phyloP scores from a whole-genome alignment of 176 grass and related monocot species.

The Eleusine coracana region DNA sequence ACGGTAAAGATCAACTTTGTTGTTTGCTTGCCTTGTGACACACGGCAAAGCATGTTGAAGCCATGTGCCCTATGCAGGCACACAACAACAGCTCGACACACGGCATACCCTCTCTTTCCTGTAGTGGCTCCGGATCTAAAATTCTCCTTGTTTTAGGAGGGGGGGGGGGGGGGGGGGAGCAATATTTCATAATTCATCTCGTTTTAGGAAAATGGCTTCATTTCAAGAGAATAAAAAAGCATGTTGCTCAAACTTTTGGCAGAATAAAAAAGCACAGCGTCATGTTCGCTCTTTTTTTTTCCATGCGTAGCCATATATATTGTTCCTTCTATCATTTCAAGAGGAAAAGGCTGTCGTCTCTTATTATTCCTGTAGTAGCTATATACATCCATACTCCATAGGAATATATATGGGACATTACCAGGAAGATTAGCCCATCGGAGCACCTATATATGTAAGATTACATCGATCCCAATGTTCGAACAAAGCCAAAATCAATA shows the following conservation, averaged over 20 bases:
- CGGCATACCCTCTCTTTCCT: too few relatives aligned
- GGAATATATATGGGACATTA: not conserved
- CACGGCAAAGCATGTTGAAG: too few relatives aligned
- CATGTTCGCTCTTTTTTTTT: not conserved
- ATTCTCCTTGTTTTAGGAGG: too few relatives aligned
- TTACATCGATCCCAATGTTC: constrained; percentile 40
- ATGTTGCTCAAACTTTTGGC: not conserved
- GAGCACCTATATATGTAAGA: constrained; percentile 35
- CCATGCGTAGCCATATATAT: not conserved
- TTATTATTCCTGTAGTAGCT: constrained; percentile 24
- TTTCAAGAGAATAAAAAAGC: too few relatives aligned
- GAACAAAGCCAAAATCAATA: constrained; percentile 9
- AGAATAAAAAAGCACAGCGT: not conserved
- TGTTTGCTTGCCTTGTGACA: too few relatives aligned
- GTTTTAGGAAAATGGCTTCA: too few relatives aligned
- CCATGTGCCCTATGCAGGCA: too few relatives aligned
- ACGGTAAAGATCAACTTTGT: too few relatives aligned
- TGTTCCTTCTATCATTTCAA: not conserved
- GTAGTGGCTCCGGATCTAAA: too few relatives aligned
- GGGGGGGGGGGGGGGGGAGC: too few relatives aligned
- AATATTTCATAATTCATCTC: too few relatives aligned
- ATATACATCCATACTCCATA: not conserved
- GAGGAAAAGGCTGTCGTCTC: not conserved
- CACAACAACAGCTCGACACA: too few relatives aligned
- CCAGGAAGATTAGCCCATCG: not conserved